These are phyloP conservation scores for Perkinsus olseni DNA, from an alignment of 169 alveolate genomes.

Conservation along the genomic window DNA sequence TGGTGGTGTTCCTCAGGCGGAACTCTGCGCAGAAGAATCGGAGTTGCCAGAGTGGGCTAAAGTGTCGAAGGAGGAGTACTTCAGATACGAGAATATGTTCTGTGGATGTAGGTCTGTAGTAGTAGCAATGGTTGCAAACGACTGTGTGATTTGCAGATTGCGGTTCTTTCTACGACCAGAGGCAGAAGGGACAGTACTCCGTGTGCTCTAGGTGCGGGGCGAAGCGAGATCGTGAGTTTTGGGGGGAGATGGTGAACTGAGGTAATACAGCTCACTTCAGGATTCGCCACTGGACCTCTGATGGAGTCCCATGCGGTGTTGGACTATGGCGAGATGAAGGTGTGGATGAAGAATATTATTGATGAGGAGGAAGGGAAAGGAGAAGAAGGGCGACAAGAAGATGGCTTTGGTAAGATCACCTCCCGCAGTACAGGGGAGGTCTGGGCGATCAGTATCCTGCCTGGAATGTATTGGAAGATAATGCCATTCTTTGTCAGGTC, in stretches of 20 bases:
- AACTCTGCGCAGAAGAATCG: neutral
- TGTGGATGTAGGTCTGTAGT: neutral
- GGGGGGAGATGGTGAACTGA: neutral
- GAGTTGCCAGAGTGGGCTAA: neutral
- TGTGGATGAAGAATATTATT: neutral
- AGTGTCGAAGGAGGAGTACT: neutral
- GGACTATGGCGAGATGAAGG: conserved; percentile 1
- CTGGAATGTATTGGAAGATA: neutral
- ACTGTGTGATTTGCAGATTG: neutral
- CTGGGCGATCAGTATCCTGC: no score
- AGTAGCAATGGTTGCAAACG: no score
- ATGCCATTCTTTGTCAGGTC: neutral
- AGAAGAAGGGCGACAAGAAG: neutral
- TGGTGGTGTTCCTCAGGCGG: neutral
- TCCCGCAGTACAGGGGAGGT: no score
- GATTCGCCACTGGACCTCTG: neutral
- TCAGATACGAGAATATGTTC: neutral
- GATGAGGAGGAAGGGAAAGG: neutral
- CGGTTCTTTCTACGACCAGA: neutral
- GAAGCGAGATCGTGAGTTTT: neutral
- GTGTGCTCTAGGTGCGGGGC: neutral
- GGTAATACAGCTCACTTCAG: neutral
- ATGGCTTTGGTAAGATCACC: neutral
- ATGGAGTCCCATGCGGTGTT: neutral
- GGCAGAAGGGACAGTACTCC: neutral